Base-by-base conservation (phyloP, 208 protist genomes). In the Acanthamoeba pearcei region DNA sequence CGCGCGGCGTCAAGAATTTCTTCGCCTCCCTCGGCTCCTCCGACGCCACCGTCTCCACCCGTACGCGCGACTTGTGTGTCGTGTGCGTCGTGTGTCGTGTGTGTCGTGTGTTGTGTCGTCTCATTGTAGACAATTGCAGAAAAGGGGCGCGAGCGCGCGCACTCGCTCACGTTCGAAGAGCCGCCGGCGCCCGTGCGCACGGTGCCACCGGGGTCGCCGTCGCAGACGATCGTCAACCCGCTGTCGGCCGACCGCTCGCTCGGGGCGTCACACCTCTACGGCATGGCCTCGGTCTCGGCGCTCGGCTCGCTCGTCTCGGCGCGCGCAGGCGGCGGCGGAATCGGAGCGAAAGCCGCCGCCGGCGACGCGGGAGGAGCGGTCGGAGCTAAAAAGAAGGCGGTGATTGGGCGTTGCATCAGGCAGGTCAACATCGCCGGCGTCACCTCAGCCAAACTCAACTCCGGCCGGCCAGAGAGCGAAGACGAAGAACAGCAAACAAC, bases 341-440 rank as follows among this genome's bases (percentile, higher is more conserved):
- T 15, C 72, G 22, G 6, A n/a, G 72, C 72, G 0, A 70, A 70
- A 8, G 22, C 10, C 19, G n/a, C 3, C 17, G 64, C 17, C 64
- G 8, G n/a, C 8, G 64, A 19, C 13, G 1, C 22, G 22, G 19
- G 64, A 24, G 64, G n/a, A 35, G 19, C 13, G 19, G 19, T 10
- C 72, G 72, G 72, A 72, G 66, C n/a, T 19, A 72, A 49, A 82
- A 82, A 82, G 72, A 82, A 82, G 38, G 72, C n/a, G 72, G 64
- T 70, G 17, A 70, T 82, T 82, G 72, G 72, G 5, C n/a, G 38
- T 8, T 82, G 72, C 72, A 19, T 82, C 72, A 82, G n/a, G 72
- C 32, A 15, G n/a, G 72, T 82, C 38, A 51, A 82, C 9, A 49
- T 49, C 27, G 72, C 9, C 72, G 72, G 22, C 19, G 64, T 6